phyloP scores from a whole-genome alignment of 768 basidiomycete genomes.

The Phaeolepiota aurea region DNA sequence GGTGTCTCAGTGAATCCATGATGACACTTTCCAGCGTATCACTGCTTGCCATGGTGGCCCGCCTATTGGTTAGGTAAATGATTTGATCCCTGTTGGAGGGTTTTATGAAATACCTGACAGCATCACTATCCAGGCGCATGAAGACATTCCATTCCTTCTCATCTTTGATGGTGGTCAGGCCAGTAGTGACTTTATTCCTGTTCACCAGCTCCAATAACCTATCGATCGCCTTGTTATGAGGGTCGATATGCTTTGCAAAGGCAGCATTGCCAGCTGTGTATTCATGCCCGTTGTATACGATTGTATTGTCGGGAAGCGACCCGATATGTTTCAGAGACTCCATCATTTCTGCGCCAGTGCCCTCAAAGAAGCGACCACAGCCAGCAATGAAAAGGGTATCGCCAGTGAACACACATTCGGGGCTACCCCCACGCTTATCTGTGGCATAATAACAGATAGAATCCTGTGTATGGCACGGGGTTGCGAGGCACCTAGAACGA shows the following conservation, averaged over 20 bases:
- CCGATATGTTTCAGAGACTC: conserved; percentile 62
- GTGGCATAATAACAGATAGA: conserved; percentile 89
- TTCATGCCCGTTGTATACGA: conserved; percentile 88
- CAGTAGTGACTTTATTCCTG: conserved; percentile 59
- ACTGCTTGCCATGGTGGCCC: conserved; percentile 29
- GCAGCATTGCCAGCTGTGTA: conserved; percentile 72
- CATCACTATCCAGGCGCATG: conserved; percentile 64
- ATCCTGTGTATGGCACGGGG: conserved; percentile 93
- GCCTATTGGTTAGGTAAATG: conserved; percentile 26
- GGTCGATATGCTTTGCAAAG: conserved; percentile 62
- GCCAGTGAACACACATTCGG: conserved; percentile 87
- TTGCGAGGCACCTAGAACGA: conserved; percentile 61
- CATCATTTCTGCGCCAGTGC: conserved; percentile 74
- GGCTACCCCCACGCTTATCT: conserved; percentile 27
- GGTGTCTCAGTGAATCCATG: conserved; percentile 68
- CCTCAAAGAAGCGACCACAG: conserved; percentile 94
- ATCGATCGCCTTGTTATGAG: conserved; percentile 47
- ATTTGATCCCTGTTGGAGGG: neutral
- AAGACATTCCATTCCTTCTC: conserved; percentile 96
- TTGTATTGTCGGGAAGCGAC: conserved; percentile 68
- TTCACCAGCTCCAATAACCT: conserved; percentile 51
- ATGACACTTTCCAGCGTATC: conserved; percentile 42
- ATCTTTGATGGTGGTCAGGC: conserved; percentile 82
- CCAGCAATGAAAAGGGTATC: conserved; percentile 88
- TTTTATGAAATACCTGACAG: conserved; percentile 69